A percentile compares a stretch with the other conserved stretches of the same genome.
Evolutionary conservation across 2,329 filamentous ascomycete species (phyloP).

Genomic region (Daldinia sp.): DNA sequence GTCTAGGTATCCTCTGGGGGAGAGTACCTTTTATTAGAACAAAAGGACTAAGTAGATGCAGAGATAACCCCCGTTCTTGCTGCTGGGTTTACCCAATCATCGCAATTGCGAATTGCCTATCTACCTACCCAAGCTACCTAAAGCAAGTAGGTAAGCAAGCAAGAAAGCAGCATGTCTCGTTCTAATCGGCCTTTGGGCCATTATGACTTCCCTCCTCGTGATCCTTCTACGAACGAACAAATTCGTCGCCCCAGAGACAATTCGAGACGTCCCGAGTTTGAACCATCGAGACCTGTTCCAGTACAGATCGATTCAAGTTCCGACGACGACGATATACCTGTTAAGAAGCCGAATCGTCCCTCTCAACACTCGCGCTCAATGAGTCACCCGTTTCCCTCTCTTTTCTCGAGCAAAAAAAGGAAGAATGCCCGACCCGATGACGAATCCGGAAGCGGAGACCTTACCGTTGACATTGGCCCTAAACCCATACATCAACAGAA

Average conservation of each 20-base stretch:
- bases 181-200: slow-evolving; percentile 42
- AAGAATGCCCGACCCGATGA: slow-evolving; percentile 53
- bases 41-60: slow-evolving; percentile 21
- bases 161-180: slow-evolving; percentile 39
- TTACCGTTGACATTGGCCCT: slow-evolving; percentile 55
- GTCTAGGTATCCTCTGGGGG: too few species aligned
- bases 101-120: slow-evolving; percentile 4
- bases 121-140: background rate
- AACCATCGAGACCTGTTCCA: slow-evolving; percentile 36
- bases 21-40: slow-evolving; percentile 13
- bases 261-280: slow-evolving; percentile 40
- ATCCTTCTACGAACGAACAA: slow-evolving; percentile 33
- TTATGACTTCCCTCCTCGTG: slow-evolving; percentile 41
- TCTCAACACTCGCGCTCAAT: slow-evolving; percentile 69
- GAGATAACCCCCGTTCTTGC: slow-evolving; percentile 25
- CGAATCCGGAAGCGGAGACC: slow-evolving; percentile 49
- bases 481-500: slow-evolving; percentile 42
- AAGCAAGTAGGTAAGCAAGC: too few species aligned
- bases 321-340: slow-evolving; percentile 43
- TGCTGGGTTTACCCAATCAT: slow-evolving; percentile 6
- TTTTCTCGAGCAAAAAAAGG: slow-evolving; percentile 71
- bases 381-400: slow-evolving; percentile 80
- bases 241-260: slow-evolving; percentile 39
- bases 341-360: slow-evolving; percentile 39
- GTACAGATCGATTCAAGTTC: slow-evolving; percentile 54